Percentiles rank a stretch among this genome's conserved stretches.
phyloP scores from a whole-genome alignment of 2,329 filamentous ascomycete genomes.

The Pezicula neosporulosa region DNA sequence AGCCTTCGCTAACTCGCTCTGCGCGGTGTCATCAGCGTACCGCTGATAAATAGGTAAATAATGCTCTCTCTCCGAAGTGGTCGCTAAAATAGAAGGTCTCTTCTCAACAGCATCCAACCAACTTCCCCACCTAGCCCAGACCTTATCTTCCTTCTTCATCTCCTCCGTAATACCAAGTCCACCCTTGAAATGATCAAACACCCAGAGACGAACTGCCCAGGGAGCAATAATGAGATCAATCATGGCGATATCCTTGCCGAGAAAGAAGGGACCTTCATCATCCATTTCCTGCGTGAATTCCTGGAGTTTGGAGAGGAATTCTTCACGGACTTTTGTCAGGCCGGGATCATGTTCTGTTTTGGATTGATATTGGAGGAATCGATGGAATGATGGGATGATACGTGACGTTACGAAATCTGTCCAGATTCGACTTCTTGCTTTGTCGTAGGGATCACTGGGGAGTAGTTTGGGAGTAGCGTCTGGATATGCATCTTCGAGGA shows the following conservation, averaged over 20 bases:
- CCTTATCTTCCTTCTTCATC: slow-evolving; percentile 45
- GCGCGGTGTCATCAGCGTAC: slow-evolving; percentile 63
- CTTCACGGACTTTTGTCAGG: slow-evolving; percentile 50
- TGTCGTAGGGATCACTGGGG: slow-evolving; percentile 58
- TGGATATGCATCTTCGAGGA: slow-evolving; percentile 68
- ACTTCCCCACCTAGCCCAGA: slow-evolving; percentile 49
- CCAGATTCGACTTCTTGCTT: slow-evolving; percentile 67
- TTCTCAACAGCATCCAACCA: slow-evolving; percentile 59
- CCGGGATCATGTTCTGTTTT: slow-evolving; percentile 38
- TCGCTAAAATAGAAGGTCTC: slow-evolving; percentile 62
- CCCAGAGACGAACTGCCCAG: slow-evolving; percentile 68
- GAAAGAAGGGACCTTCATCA: slow-evolving; percentile 60
- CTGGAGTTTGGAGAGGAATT: slow-evolving; percentile 56
- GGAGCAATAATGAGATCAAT: slow-evolving; percentile 71
- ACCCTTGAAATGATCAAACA: slow-evolving; percentile 73
- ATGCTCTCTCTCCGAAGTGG: slow-evolving; percentile 62
- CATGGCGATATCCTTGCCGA: slow-evolving; percentile 59
- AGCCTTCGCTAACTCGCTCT: slow-evolving; percentile 58
- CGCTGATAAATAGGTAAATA: slow-evolving; percentile 67
- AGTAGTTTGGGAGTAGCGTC: slow-evolving; percentile 45
- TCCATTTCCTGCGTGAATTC: slow-evolving; percentile 62
- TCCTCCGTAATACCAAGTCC: slow-evolving; percentile 47
- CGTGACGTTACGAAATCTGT: slow-evolving; percentile 66
- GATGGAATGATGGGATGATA: slow-evolving; percentile 68
- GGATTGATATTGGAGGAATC: slow-evolving; percentile 51